Base-by-base conservation (phyloP, 108 stramenopile species). In the Nitzschia putrida region DNA sequence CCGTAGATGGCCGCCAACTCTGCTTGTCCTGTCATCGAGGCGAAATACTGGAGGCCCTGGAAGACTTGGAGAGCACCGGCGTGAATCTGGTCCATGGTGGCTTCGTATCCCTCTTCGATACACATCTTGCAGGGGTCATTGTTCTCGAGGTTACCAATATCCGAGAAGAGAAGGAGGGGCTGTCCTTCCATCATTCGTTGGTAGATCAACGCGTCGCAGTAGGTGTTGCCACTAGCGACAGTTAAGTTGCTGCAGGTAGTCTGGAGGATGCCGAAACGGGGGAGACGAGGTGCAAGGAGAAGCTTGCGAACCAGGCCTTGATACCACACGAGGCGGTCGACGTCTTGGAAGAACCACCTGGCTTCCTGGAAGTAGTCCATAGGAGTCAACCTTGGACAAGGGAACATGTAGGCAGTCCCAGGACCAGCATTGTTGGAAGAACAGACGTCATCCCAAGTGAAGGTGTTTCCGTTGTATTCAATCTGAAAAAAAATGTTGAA, bases 351-450 rank as follows among this genome's bases (percentile, higher is more conserved):
- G 39, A 66, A 74, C 77, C 77, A 78, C 4, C 73, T 54, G 8
- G 81, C 63, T 49, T 82, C 81, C 71, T 78, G 73, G 57, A 78
- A 82, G 39, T 72, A 72, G 54, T 82, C 81, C 77, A 82, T 82
- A 6, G 81, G 81, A 45, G 74, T 61, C 20, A 80, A 51, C 7
- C 80, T 64, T 3, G 59, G 67, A 56, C 80, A 80, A 3, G 74
- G 74, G 49, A 34, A 34, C 29, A 34, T 34, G 29, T 34, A 34
- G 55, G 70, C 40, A 49, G 71, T 65, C 42, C 43, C 47, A 4
- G 29, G 34, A 9, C 74, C 75, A 3, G 47, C 29, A 22, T 43
- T 42, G 55, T 76, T 81, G 26, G 21, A 29, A 4, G 58, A n/a
- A 39, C 80, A 81, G 4, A 81, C 21, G 63, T 81, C 80, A 22